phyloP scores from a whole-genome alignment of 805 yeast genomes.

The Wickerhamomyces rabaulensis region DNA sequence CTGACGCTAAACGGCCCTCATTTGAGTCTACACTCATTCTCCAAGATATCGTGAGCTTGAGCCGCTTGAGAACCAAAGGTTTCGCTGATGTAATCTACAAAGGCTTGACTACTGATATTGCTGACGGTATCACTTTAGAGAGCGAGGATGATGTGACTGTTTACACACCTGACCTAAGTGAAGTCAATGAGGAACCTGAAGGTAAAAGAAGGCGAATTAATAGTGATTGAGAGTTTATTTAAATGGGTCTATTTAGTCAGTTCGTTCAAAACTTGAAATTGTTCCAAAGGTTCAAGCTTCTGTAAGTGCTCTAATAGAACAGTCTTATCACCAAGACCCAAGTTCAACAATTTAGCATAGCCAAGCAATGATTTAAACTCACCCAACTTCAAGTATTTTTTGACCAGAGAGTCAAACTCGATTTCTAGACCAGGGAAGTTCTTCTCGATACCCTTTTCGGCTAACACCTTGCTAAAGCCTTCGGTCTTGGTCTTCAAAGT shows the following conservation, averaged over 20 bases:
- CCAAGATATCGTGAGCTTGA: no score
- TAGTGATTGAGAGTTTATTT: no score
- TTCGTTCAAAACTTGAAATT: conserved; percentile 8
- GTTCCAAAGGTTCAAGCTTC: conserved; percentile 18
- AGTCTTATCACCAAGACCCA: conserved; percentile 12
- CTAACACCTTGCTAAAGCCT: conserved; percentile 19
- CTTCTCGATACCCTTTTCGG: conserved; percentile 21
- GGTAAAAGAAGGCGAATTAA: no score
- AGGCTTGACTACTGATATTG: no score
- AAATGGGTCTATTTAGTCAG: not conserved
- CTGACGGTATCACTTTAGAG: no score
- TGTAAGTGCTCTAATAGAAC: conserved; percentile 8
- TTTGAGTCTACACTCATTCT: no score
- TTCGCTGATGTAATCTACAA: no score
- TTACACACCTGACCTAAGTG: no score
- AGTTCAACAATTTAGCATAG: conserved; percentile 12
- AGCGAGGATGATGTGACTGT: no score
- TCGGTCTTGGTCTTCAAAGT: conserved; percentile 17
- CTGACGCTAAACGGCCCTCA: no score
- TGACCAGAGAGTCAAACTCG: conserved; percentile 10
- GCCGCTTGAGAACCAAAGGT: no score
- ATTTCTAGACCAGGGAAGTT: conserved; percentile 16
- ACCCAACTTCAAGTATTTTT: conserved; percentile 8
- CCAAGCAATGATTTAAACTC: conserved; percentile 12
- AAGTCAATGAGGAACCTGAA: no score